A percentile compares a stretch with the other conserved stretches of the same genome.
Evolutionary conservation across 352 stramenopile species (phyloP).

Genomic region (Phytopythium ostracodes): DNA sequence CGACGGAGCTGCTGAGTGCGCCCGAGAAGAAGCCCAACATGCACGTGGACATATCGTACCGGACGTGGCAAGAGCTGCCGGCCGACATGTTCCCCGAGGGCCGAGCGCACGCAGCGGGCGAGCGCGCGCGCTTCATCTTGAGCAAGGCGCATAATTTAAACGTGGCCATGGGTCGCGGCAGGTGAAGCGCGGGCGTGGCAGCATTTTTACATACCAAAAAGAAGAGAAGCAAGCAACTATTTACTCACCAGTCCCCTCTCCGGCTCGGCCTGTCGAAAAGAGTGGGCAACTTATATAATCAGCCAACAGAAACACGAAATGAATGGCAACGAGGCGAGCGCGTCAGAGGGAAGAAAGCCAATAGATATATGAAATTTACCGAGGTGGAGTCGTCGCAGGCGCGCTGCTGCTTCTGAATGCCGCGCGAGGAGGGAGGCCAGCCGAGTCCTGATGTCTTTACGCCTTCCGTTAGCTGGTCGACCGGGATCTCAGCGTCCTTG

Average conservation of each 20-base stretch:
- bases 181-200: conserved; percentile 18
- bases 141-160: conserved; percentile 66
- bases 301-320: no score
- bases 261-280: background rate
- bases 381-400: background rate
- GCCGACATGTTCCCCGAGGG: conserved; percentile 56
- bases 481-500: background rate
- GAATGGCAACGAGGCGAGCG: no score
- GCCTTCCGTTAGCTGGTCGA: background rate
- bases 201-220: background rate
- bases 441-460: background rate
- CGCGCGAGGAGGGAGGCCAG: background rate
- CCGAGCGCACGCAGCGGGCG: conserved; percentile 48
- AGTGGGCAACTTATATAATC: background rate
- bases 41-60: conserved; percentile 53
- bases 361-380: conserved; percentile 11
- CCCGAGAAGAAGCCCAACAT: conserved; percentile 57
- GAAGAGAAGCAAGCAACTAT: background rate
- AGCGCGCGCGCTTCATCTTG: conserved; percentile 79
- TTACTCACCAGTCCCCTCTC: conserved; percentile 2
- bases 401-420: background rate
- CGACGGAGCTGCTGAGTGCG: conserved; percentile 60
- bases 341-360: conserved; percentile 12
- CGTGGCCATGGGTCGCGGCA: conserved; percentile 42
- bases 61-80: conserved; percentile 70